Conservation (phyloP, 2,329 filamentous ascomycete genomes). For the Cordyceps cateniannulata region DNA sequence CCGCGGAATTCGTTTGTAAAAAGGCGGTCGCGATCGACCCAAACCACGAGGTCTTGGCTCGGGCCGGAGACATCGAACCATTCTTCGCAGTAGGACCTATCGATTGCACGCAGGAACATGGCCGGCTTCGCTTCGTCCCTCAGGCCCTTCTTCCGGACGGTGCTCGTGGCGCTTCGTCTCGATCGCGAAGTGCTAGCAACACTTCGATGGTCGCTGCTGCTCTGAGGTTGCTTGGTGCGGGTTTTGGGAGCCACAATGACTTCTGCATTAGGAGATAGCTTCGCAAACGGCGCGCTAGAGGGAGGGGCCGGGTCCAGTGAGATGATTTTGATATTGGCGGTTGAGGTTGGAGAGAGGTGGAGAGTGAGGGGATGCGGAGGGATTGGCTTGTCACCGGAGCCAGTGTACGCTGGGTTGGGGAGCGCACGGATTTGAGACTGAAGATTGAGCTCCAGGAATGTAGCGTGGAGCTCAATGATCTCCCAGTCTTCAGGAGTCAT, state of each 20-base stretch:
- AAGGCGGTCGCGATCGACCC: slow-evolving; percentile 76
- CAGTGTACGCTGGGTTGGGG: slow-evolving; percentile 70
- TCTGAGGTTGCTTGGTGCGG: slow-evolving; percentile 61
- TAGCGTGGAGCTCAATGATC: slow-evolving; percentile 95
- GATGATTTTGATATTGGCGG: slow-evolving; percentile 81
- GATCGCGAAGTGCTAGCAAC: slow-evolving; percentile 73
- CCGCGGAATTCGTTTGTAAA: slow-evolving; percentile 67
- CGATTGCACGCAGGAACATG: slow-evolving; percentile 75
- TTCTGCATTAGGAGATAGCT: slow-evolving; percentile 89
- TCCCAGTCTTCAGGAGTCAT: slow-evolving; percentile 96
- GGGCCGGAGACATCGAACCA: slow-evolving; percentile 69
- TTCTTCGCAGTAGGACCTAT: slow-evolving; percentile 60
- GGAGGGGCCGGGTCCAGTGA: slow-evolving; percentile 72
- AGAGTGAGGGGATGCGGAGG: slow-evolving; percentile 76
- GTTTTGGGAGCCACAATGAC: slow-evolving; percentile 96
- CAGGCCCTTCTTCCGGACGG: slow-evolving; percentile 44
- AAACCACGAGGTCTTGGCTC: slow-evolving; percentile 61
- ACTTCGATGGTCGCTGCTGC: slow-evolving; percentile 69
- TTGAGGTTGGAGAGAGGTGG: slow-evolving; percentile 91
- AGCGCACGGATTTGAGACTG: slow-evolving; percentile 87
- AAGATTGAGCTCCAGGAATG: slow-evolving; percentile 90
- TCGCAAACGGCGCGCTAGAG: slow-evolving; percentile 70
- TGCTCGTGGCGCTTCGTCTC: slow-evolving; percentile 72
- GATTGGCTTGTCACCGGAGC: slow-evolving; percentile 42
- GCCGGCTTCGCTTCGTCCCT: slow-evolving; percentile 62